A percentile compares a stretch with the other conserved stretches of the same genome.
phyloP scores from a whole-genome alignment of 164 flowering plant genomes.

The Vitis rotundifolia region DNA sequence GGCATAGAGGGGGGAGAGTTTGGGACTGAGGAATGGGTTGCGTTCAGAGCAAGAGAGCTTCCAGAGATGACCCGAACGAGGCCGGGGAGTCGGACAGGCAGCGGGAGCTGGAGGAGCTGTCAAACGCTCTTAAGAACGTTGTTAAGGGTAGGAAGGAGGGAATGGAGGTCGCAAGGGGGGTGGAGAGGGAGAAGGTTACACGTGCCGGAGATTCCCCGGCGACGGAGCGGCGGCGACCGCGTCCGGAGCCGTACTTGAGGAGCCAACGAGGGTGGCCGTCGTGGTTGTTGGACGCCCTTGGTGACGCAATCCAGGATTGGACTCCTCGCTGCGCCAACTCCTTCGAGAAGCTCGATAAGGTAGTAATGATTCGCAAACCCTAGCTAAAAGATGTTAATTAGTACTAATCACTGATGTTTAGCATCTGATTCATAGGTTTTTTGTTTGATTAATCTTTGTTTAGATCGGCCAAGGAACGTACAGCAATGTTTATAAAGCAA shows the following conservation, averaged over 20 bases:
- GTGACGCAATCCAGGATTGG: constrained; percentile 76
- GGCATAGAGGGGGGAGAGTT: background rate
- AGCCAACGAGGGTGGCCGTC: constrained; percentile 70
- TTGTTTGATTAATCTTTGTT: constrained; percentile 7
- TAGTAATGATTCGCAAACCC: constrained; percentile 13
- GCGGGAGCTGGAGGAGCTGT: constrained; percentile 10
- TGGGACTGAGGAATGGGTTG: constrained; percentile 53
- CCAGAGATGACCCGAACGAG: constrained; percentile 15
- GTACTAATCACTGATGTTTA: background rate
- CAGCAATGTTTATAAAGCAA: constrained; percentile 95
- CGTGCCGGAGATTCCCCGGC: constrained; percentile 24
- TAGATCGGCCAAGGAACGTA: constrained; percentile 97
- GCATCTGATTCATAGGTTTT: background rate
- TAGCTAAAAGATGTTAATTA: background rate
- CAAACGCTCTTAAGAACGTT: constrained; percentile 3
- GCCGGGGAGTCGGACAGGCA: constrained; percentile 8
- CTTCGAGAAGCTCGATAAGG: constrained; percentile 89
- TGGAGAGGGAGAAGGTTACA: constrained; percentile 15
- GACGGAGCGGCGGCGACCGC: constrained; percentile 21
- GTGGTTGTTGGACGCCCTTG: constrained; percentile 74
- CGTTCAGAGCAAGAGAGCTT: constrained; percentile 34
- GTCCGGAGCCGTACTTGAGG: constrained; percentile 19
- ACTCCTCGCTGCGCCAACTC: constrained; percentile 77
- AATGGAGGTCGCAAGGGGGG: background rate
- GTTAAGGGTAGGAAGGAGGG: constrained; percentile 21